Percentiles rank a stretch among this genome's conserved stretches.
Evolutionary conservation across 306 rosid species (phyloP).

Genomic region (Purshia tridentata): DNA sequence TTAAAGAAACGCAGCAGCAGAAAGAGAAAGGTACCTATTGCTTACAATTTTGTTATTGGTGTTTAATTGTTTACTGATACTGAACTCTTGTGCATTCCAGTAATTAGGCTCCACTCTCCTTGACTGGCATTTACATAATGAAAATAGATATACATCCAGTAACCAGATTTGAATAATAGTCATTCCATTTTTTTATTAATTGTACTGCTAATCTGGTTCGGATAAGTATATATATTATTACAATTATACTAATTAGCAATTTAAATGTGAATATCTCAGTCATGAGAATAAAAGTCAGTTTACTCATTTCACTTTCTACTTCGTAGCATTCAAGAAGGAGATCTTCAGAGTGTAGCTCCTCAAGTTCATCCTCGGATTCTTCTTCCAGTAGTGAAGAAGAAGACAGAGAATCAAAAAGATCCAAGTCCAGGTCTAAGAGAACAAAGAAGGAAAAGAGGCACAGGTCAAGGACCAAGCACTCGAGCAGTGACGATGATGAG

Average conservation of each 20-base stretch:
- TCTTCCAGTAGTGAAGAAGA: conserved; percentile 72
- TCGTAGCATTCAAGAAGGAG: conserved; percentile 81
- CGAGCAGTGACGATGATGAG: conserved; percentile 45
- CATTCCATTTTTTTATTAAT: too few relatives aligned
- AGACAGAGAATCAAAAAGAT: conserved; percentile 68
- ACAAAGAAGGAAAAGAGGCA: conserved; percentile 80
- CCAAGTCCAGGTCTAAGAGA: conserved; percentile 81
- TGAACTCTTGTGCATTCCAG: neutral
- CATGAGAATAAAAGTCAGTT: neutral
- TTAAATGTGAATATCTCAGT: neutral
- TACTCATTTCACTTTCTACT: conserved; percentile 18
- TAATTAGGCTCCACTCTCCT: too few relatives aligned
- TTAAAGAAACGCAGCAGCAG: conserved; percentile 85
- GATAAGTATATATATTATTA: too few relatives aligned
- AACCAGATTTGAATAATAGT: too few relatives aligned
- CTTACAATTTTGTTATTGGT: conserved; percentile 1
- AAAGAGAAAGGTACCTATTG: conserved; percentile 74
- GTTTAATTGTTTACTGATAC: conserved; percentile 1
- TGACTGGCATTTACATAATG: too few relatives aligned
- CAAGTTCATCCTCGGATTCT: conserved; percentile 59
- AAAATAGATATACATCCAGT: too few relatives aligned
- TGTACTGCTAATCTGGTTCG: too few relatives aligned
- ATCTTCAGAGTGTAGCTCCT: conserved; percentile 70
- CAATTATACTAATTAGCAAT: too few relatives aligned
- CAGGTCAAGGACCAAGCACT: conserved; percentile 65